Percentiles rank a stretch among this genome's conserved stretches.
These are phyloP conservation scores for Epichloe scottii DNA, from an alignment of 2,329 filamentous ascomycete species.

Conservation along the genomic window DNA sequence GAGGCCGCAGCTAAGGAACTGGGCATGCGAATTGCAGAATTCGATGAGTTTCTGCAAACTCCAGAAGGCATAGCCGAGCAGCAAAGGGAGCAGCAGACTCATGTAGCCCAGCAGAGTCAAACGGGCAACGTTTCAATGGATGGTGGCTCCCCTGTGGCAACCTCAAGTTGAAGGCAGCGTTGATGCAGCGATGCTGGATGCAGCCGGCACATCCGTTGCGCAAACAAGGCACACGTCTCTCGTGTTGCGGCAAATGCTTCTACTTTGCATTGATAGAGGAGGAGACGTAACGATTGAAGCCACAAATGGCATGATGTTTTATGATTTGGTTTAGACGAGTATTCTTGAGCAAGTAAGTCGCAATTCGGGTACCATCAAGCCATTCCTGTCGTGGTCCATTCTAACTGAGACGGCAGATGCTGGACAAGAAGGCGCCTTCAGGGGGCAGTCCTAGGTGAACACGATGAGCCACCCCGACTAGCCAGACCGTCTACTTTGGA, in stretches of 20 bases:
- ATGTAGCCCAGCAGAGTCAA: slow-evolving; percentile 12
- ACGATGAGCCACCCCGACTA: not conserved
- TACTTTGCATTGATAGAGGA: not conserved
- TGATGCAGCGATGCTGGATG: not conserved
- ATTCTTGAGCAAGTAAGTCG: slow-evolving; percentile 1
- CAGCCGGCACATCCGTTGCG: not conserved
- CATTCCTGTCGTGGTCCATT: not conserved
- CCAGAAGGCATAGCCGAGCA: slow-evolving; percentile 16
- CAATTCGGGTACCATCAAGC: not conserved
- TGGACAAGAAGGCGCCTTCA: not conserved
- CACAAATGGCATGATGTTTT: not conserved
- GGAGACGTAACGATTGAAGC: not conserved
- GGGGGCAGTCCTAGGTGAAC: not conserved
- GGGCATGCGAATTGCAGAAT: slow-evolving; percentile 38
- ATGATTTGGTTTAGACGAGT: not conserved
- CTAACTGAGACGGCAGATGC: not conserved
- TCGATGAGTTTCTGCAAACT: slow-evolving; percentile 29
- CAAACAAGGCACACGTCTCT: not conserved
- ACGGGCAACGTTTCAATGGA: slow-evolving; percentile 6
- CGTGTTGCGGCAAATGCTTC: not conserved
- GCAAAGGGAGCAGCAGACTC: slow-evolving; percentile 10
- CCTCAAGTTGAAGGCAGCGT: not conserved
- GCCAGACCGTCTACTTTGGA: not conserved
- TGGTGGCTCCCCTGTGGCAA: slow-evolving; percentile 3
- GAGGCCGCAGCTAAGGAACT: slow-evolving; percentile 42